Percentiles rank a stretch among this genome's conserved stretches.
These are phyloP conservation scores for Phascolomyces articulosus DNA, from an alignment of 371 early-diverging fungal species.

Conservation along the genomic window DNA sequence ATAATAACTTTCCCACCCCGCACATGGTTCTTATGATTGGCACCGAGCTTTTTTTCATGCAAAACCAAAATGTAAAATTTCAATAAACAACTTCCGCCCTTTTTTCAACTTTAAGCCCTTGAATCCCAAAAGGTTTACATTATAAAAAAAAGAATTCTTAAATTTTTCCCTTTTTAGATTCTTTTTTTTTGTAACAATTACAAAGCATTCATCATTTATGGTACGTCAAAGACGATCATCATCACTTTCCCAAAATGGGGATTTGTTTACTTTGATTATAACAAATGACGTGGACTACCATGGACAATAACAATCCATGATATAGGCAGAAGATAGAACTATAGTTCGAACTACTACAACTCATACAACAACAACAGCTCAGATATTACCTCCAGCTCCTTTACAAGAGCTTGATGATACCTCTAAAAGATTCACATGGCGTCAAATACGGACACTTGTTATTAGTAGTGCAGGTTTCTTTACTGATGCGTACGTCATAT, in stretches of 20 bases:
- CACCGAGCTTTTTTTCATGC: background rate
- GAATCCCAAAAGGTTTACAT: no score
- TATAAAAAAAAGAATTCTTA: no score
- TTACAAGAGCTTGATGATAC: constrained; percentile 22
- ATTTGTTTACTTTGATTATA: background rate
- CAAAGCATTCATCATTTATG: background rate
- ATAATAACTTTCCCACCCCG: background rate
- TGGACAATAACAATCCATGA: background rate
- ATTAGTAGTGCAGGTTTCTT: constrained; percentile 53
- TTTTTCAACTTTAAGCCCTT: no score
- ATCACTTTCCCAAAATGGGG: no score
- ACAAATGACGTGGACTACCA: background rate
- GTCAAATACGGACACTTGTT: constrained; percentile 15
- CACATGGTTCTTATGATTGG: constrained; percentile 1
- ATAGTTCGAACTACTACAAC: background rate
- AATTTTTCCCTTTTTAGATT: background rate
- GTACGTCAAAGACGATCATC: no score
- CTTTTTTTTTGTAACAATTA: background rate
- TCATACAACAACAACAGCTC: background rate
- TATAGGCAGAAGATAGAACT: background rate
- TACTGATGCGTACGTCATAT: constrained; percentile 54
- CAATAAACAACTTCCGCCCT: no score
- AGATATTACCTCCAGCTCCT: background rate
- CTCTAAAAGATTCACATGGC: constrained; percentile 12
- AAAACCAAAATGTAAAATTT: background rate